Evolutionary conservation across 345 rosid species (phyloP).

Genomic region (Eucalyptus erythrocorys): DNA sequence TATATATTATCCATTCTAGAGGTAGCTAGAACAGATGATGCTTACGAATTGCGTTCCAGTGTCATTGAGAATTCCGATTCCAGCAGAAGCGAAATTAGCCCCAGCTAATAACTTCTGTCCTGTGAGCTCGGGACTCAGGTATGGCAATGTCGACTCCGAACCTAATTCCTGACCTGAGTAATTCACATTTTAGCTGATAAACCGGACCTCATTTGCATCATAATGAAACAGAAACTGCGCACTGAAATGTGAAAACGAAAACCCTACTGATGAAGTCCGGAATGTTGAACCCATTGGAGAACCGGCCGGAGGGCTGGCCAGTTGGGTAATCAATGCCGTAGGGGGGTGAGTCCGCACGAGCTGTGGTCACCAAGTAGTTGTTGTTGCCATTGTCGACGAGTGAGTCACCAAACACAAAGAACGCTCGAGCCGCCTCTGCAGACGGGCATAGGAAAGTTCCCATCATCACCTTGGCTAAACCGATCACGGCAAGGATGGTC

Average conservation of each 20-base stretch:
- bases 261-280: conserved; percentile 73
- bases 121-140: conserved; percentile 53
- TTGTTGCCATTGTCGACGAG: not conserved
- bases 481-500: not conserved
- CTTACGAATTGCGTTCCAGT: conserved; percentile 90
- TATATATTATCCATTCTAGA: not conserved
- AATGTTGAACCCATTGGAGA: conserved; percentile 81
- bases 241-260: not conserved
- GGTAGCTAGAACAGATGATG: not conserved
- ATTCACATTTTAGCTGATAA: not conserved
- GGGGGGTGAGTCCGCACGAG: conserved; percentile 68
- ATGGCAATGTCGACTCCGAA: conserved; percentile 58
- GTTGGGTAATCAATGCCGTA: conserved; percentile 83
- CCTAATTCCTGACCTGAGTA: conserved; percentile 59
- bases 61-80: conserved; percentile 86
- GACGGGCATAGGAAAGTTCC: conserved; percentile 4
- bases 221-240: not conserved
- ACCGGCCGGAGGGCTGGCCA: conserved; percentile 64
- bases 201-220: not conserved
- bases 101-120: conserved; percentile 59
- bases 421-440: conserved; percentile 11
- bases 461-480: conserved; percentile 4
- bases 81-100: conserved; percentile 96
- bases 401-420: conserved; percentile 1
- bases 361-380: conserved; percentile 47